Conservation (phyloP, 2,329 filamentous ascomycete genomes). For the Arthrinium phaeospermum region DNA sequence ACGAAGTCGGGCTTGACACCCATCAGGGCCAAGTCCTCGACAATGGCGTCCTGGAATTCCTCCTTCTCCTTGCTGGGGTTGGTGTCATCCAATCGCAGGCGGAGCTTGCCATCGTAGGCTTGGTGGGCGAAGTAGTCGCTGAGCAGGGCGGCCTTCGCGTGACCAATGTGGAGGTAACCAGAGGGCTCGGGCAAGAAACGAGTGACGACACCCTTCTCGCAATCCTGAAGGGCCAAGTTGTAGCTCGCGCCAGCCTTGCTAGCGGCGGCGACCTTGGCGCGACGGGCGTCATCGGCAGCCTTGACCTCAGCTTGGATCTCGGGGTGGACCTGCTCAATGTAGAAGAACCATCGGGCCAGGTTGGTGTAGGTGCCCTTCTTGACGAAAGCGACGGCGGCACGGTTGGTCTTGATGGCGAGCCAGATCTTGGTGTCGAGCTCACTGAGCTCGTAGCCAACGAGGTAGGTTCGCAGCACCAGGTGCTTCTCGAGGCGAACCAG, state of each 20-base stretch:
- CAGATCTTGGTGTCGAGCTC: constrained; percentile 83
- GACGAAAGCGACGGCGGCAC: constrained; percentile 80
- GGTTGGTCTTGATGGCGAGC: constrained; percentile 82
- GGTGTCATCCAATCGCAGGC: constrained; percentile 94
- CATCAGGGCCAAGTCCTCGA: constrained; percentile 89
- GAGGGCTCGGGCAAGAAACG: constrained; percentile 95
- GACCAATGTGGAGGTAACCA: constrained; percentile 93
- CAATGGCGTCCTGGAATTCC: constrained; percentile 92
- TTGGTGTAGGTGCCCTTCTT: constrained; percentile 80
- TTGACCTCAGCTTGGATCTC: constrained; percentile 77
- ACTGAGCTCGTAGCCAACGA: constrained; percentile 79
- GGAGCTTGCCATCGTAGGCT: constrained; percentile 87
- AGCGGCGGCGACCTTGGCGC: constrained; percentile 70
- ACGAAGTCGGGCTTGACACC: constrained; percentile 87
- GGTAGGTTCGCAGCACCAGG: constrained; percentile 83
- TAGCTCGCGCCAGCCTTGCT: constrained; percentile 85
- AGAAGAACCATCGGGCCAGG: constrained; percentile 85
- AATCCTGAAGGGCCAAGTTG: constrained; percentile 84
- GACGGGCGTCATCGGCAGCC: constrained; percentile 69
- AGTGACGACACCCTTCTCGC: constrained; percentile 87
- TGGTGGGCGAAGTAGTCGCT: constrained; percentile 98
- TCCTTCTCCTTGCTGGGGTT: constrained; percentile 98
- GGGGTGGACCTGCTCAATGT: constrained; percentile 80
- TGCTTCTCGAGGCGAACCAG: constrained; percentile 84
- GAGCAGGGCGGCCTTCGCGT: constrained; percentile 90